Evolutionary conservation across 2,329 filamentous ascomycete genomes (phyloP).

Genomic region (Aspergillus japonicus): DNA sequence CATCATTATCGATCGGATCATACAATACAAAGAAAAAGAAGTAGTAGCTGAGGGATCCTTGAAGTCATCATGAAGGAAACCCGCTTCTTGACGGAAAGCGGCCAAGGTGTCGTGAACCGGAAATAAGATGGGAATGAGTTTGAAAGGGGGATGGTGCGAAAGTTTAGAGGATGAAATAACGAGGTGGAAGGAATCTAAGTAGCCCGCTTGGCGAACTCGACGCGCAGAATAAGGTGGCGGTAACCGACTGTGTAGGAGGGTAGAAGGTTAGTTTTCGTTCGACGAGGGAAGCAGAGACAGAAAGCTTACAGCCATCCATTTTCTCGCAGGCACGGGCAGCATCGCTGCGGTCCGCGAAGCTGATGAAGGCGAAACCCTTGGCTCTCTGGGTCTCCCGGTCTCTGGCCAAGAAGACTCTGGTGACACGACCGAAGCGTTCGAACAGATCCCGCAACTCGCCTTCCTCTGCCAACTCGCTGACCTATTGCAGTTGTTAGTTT

Average conservation of each 20-base stretch:
- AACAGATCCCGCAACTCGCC: slow-evolving; percentile 95
- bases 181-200: slow-evolving; percentile 30
- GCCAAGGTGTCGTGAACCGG: slow-evolving; percentile 32
- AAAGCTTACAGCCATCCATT: slow-evolving; percentile 82
- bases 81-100: slow-evolving; percentile 33
- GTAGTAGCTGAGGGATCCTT: slow-evolving; percentile 19
- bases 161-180: neutral
- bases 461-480: slow-evolving; percentile 97
- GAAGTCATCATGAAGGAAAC: slow-evolving; percentile 24
- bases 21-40: slow-evolving; percentile 36
- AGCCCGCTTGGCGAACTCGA: slow-evolving; percentile 53
- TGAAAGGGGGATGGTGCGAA: neutral
- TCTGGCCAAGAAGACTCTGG: slow-evolving; percentile 95
- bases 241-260: slow-evolving; percentile 44
- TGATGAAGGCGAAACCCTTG: slow-evolving; percentile 99
- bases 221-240: slow-evolving; percentile 53
- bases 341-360: slow-evolving; percentile 85
- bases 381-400: slow-evolving; percentile 93
- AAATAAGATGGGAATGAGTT: slow-evolving; percentile 19
- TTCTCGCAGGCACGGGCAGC: slow-evolving; percentile 91
- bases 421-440: slow-evolving; percentile 94
- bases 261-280: neutral
- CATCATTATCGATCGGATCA: slow-evolving; percentile 40
- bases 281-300: too few relatives aligned
- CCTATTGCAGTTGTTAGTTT: slow-evolving; percentile 50